Base-by-base conservation (phyloP, 176 grass and related monocot species). In the Secale cereale region DNA sequence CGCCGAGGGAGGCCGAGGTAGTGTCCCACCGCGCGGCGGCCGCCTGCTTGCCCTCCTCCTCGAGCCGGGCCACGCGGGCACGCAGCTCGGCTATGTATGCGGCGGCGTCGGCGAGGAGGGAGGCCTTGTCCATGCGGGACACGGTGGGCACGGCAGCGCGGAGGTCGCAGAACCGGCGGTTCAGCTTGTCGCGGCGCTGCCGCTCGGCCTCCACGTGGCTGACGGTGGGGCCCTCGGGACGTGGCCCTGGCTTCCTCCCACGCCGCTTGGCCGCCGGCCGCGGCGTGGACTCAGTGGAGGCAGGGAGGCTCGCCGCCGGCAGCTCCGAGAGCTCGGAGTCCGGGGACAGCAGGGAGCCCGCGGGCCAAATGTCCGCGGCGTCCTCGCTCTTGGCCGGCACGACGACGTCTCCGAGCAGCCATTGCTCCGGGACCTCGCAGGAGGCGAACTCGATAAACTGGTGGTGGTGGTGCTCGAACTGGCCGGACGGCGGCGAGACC, bases 41-140 rank as follows among this genome's bases (percentile, higher is more conserved):
- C 67, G 50, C 67, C 29, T 81, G 57, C 74, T 46, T 87, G 13
- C 88, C 29, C 71, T 93, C 91, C 10, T 84, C 61, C 88, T 91
- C 83, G 43, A 89, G 83, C 31, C 35, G 56, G 14, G 28, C 74
- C 14, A 94, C 67, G n/a, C 74, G 80, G 64, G 25, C 70, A 22
- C 89, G 81, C 17, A 97, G 90, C 87, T 97, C 91, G 19, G 84
- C 79, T 54, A 97, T 97, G 89, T 97, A 97, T 23, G 82, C 45
- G 10, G 88, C 89, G 20, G 94, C 89, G 77, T 97, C 94, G 10
- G 87, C 78, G 62, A 97, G 89, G 30, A 96, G 94, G n/a, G 94
- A 94, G 3, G 94, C 91, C 89, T 97, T 97, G 87, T 97, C 94
- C 94, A 97, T 94, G 59, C 91, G 91, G 4, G 91, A 97, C 39